phyloP scores from a whole-genome alignment of 345 rosid genomes.

The Gossypium longicalyx region DNA sequence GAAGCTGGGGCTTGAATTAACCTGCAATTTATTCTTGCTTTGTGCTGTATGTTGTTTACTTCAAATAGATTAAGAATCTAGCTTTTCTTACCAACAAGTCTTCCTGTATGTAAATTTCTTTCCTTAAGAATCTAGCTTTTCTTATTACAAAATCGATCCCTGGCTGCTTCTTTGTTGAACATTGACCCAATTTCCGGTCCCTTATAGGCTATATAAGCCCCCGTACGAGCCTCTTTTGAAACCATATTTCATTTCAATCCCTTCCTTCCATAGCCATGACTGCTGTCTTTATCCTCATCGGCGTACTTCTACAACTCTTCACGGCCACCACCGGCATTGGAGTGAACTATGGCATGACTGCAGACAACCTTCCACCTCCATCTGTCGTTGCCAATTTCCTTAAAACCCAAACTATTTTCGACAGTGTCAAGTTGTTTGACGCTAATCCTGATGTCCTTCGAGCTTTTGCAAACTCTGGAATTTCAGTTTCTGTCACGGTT shows the following conservation, averaged over 20 bases:
- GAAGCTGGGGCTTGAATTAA: not conserved
- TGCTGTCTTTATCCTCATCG: slow-evolving; percentile 24
- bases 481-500: slow-evolving; percentile 50
- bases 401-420: slow-evolving; percentile 50
- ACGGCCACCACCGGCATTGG: slow-evolving; percentile 44
- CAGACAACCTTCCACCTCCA: slow-evolving; percentile 72
- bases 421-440: slow-evolving; percentile 66
- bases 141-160: not conserved
- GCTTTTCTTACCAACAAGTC: not conserved
- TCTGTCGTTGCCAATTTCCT: slow-evolving; percentile 61
- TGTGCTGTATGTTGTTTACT: not conserved
- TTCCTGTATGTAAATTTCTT: not conserved
- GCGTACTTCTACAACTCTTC: slow-evolving; percentile 36
- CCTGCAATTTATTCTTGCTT: not conserved
- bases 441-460: slow-evolving; percentile 60
- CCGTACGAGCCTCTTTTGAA: not conserved
- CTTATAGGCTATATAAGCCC: not conserved
- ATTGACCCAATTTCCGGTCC: not conserved
- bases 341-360: slow-evolving; percentile 74
- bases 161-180: not conserved
- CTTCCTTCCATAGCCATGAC: not conserved
- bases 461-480: slow-evolving; percentile 65
- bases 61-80: slow-evolving; percentile 3
- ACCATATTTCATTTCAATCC: not conserved
- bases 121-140: slow-evolving; percentile 7